Conservation (phyloP, 768 basidiomycete genomes). For the Zangia roseola region DNA sequence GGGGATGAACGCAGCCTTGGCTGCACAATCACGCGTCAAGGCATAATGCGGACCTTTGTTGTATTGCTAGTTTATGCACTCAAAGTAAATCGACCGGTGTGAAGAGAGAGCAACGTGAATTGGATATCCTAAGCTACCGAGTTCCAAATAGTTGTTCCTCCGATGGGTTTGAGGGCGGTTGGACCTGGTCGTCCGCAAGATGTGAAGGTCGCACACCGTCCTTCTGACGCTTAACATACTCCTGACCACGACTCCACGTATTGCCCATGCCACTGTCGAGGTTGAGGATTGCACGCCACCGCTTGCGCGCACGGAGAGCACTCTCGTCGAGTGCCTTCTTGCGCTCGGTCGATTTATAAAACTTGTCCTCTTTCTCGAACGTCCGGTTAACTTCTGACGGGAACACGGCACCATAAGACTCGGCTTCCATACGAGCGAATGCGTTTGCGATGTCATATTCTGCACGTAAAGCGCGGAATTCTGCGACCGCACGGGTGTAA, state of each 20-base stretch:
- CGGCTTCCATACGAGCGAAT: conserved; percentile 80
- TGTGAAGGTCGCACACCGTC: conserved; percentile 68
- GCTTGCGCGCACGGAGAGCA: conserved; percentile 63
- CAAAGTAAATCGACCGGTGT: background rate
- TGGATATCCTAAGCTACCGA: conserved; percentile 13
- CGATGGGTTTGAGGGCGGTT: conserved; percentile 21
- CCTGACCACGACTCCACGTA: conserved; percentile 70
- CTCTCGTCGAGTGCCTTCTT: conserved; percentile 58
- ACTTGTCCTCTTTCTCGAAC: conserved; percentile 60
- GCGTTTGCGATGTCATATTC: conserved; percentile 75
- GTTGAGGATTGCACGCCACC: conserved; percentile 71
- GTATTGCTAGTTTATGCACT: conserved; percentile 16
- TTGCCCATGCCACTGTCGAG: conserved; percentile 37
- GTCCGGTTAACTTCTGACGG: conserved; percentile 59
- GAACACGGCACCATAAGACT: conserved; percentile 68
- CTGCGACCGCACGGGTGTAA: conserved; percentile 73
- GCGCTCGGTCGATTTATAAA: conserved; percentile 57
- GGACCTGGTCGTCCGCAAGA: conserved; percentile 44
- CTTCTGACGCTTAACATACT: conserved; percentile 73
- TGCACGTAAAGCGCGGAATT: conserved; percentile 87
- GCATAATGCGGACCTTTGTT: conserved; percentile 29
- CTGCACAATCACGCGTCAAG: conserved; percentile 69
- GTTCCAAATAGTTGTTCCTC: conserved; percentile 19
- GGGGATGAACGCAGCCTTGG: conserved; percentile 89
- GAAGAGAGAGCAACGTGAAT: background rate